A percentile compares a stretch with the other conserved stretches of the same genome.
phyloP scores from a whole-genome alignment of 2,329 filamentous ascomycete genomes.

The Colletotrichum sp. region DNA sequence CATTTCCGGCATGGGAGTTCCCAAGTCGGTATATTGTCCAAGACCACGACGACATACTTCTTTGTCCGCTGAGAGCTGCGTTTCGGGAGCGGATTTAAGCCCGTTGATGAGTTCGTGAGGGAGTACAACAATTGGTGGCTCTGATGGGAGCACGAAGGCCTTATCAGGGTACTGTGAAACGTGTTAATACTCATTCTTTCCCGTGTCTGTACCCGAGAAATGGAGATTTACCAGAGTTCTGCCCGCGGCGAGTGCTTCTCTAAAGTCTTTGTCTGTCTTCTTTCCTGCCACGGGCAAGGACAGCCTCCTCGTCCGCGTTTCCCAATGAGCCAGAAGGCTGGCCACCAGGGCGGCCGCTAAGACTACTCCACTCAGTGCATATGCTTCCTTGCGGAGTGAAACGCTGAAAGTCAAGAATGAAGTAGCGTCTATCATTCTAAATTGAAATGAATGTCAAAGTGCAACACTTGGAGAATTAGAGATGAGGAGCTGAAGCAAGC shows the following conservation, averaged over 20 bases:
- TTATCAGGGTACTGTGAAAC: not conserved
- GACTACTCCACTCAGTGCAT: not conserved
- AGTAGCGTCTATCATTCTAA: not conserved
- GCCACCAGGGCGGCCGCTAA: not conserved
- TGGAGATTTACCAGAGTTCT: not conserved
- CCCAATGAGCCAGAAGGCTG: not conserved
- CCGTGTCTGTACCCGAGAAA: not conserved
- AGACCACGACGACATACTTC: constrained; percentile 1
- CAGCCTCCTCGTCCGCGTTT: not conserved
- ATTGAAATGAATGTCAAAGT: not conserved
- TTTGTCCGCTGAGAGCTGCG: not conserved
- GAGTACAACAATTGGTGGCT: not conserved
- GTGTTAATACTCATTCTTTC: not conserved
- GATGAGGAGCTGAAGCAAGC: not conserved
- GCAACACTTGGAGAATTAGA: not conserved
- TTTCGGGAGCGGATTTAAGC: not conserved
- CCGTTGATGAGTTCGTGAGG: not conserved
- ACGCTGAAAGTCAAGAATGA: not conserved
- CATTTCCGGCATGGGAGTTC: not conserved
- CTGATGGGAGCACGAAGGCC: not conserved
- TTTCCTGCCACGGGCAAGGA: not conserved
- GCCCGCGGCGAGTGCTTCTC: not conserved
- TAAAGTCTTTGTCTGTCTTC: not conserved
- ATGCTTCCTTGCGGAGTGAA: not conserved
- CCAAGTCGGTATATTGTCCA: constrained; percentile 1